Conservation (phyloP, 2,329 filamentous ascomycete species). For the Alternaria sp. region DNA sequence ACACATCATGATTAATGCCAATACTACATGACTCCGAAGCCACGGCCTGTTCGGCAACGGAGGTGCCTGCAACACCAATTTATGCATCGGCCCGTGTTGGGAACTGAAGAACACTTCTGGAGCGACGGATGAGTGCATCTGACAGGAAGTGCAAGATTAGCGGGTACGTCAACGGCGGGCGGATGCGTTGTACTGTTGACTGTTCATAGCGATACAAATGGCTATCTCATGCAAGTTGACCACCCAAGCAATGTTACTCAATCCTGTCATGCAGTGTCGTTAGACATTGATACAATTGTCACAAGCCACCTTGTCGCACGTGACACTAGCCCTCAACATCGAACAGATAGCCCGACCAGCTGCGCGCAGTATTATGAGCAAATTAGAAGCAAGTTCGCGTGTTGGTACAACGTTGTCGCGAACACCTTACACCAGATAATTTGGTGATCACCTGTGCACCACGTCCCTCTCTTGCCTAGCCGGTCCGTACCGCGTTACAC, state of each 20-base stretch:
- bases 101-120: slow-evolving; percentile 15
- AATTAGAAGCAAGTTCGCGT: not conserved
- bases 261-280: not conserved
- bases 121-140: slow-evolving; percentile 25
- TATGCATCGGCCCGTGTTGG: slow-evolving; percentile 22
- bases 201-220: slow-evolving; percentile 17
- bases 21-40: slow-evolving; percentile 6
- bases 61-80: slow-evolving; percentile 15
- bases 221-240: slow-evolving; percentile 16
- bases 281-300: not conserved
- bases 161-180: slow-evolving; percentile 19
- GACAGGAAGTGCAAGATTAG: slow-evolving; percentile 29
- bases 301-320: not conserved
- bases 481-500: slow-evolving; percentile 27
- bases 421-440: slow-evolving; percentile 6
- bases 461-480: slow-evolving; percentile 9
- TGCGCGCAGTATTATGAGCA: not conserved
- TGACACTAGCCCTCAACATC: not conserved
- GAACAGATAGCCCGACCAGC: not conserved
- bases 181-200: not conserved
- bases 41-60: slow-evolving; percentile 3
- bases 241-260: not conserved
- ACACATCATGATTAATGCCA: slow-evolving; percentile 3
- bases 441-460: not conserved
- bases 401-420: not conserved